These are phyloP conservation scores for Phytophthora tentaculata DNA, from an alignment of 352 stramenopile species.

Conservation along the genomic window DNA sequence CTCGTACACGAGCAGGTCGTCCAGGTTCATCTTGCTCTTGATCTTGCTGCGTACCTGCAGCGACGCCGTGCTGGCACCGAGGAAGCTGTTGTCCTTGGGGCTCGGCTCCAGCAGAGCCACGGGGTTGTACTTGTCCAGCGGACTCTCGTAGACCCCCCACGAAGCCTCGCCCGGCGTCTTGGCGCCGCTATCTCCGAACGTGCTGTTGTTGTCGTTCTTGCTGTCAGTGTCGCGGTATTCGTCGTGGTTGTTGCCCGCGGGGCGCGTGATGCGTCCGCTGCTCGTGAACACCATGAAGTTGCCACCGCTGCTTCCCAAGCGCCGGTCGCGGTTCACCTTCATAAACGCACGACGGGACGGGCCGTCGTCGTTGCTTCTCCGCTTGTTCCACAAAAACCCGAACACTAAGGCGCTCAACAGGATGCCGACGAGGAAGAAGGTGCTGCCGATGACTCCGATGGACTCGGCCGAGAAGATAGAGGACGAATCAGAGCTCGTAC, in stretches of 20 bases:
- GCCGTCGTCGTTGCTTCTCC: constrained; percentile 22
- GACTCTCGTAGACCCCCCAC: constrained; percentile 39
- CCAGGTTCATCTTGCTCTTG: constrained; percentile 58
- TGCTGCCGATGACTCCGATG: constrained; percentile 58
- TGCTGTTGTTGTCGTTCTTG: constrained; percentile 53
- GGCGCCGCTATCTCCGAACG: constrained; percentile 48
- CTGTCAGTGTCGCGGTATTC: constrained; percentile 45
- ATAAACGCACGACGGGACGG: constrained; percentile 11
- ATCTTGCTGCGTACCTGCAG: constrained; percentile 45
- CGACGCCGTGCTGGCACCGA: constrained; percentile 35
- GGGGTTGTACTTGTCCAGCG: constrained; percentile 47
- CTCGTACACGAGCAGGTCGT: constrained; percentile 79
- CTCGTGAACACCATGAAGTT: constrained; percentile 40
- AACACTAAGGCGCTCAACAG: constrained; percentile 49
- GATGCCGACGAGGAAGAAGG: constrained; percentile 52
- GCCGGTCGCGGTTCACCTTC: constrained; percentile 40
- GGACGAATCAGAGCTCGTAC: constrained; percentile 26
- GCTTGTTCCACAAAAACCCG: constrained; percentile 41
- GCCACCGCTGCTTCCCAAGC: constrained; percentile 37
- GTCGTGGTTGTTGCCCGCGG: constrained; percentile 32
- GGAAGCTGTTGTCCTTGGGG: constrained; percentile 28
- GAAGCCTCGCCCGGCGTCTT: constrained; percentile 24
- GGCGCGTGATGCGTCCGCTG: constrained; percentile 37
- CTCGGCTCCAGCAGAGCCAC: constrained; percentile 77
- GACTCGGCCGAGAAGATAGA: constrained; percentile 53